These are phyloP conservation scores for Arthroderma sp. DNA, from an alignment of 2,329 filamentous ascomycete genomes.

Conservation along the genomic window DNA sequence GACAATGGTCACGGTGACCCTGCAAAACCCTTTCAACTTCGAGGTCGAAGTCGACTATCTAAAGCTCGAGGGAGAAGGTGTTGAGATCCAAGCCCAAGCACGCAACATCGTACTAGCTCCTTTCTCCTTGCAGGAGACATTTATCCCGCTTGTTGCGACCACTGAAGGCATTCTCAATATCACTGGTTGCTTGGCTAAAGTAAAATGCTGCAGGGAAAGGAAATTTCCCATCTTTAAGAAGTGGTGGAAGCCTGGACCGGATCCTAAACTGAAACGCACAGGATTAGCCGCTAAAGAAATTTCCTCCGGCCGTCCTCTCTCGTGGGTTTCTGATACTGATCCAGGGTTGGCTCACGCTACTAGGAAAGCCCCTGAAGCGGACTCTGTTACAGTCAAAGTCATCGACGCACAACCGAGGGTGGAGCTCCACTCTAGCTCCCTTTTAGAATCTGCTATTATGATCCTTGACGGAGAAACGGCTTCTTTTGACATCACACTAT, in stretches of 20 bases:
- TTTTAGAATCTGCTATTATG: constrained; percentile 80
- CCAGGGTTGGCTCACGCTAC: constrained; percentile 21
- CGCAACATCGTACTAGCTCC: constrained; percentile 61
- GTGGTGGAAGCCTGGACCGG: constrained; percentile 57
- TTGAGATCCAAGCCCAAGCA: constrained; percentile 53
- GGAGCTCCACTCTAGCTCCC: constrained; percentile 58
- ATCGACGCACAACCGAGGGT: constrained; percentile 69
- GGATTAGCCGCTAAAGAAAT: constrained; percentile 49
- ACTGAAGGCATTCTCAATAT: constrained; percentile 57
- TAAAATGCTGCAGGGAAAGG: constrained; percentile 68
- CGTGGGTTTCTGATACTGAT: constrained; percentile 31
- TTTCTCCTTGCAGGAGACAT: constrained; percentile 67
- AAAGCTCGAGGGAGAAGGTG: constrained; percentile 58
- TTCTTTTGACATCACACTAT: constrained; percentile 62
- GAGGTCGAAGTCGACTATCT: constrained; percentile 81
- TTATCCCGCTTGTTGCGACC: constrained; percentile 55
- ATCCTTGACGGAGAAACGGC: constrained; percentile 79
- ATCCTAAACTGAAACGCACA: constrained; percentile 63
- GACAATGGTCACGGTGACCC: constrained; percentile 63
- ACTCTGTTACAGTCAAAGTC: constrained; percentile 49
- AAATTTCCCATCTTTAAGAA: constrained; percentile 72
- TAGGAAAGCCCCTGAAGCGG: constrained; percentile 24
- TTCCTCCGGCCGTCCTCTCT: constrained; percentile 31
- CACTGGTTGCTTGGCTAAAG: constrained; percentile 63
- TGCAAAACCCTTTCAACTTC: constrained; percentile 92